These are phyloP conservation scores for Candida maesae DNA, from an alignment of 805 yeast genomes.

Conservation along the genomic window DNA sequence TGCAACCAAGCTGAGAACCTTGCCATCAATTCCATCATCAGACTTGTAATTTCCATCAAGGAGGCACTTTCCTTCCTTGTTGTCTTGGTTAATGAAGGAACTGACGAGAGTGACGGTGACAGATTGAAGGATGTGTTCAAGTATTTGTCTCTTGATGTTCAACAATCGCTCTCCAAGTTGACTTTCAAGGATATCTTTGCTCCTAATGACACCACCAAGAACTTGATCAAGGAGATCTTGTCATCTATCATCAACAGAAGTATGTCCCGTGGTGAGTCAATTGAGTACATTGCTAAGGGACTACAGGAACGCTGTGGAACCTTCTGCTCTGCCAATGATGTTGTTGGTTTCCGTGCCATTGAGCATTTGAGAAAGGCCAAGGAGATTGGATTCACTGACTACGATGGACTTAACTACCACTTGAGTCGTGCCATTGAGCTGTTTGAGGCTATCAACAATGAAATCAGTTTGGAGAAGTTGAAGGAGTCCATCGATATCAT, in stretches of 20 bases:
- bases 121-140: conserved; percentile 60
- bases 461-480: conserved; percentile 72
- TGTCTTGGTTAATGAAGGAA: conserved; percentile 73
- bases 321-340: conserved; percentile 92
- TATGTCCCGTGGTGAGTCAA: conserved; percentile 87
- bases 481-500: conserved; percentile 77
- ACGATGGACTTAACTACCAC: conserved; percentile 62
- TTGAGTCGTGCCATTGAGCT: conserved; percentile 71
- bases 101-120: conserved; percentile 18
- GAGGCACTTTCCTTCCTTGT: conserved; percentile 88
- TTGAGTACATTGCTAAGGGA: conserved; percentile 82
- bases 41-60: conserved; percentile 71
- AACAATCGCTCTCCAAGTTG: conserved; percentile 60
- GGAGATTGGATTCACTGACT: conserved; percentile 65
- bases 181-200: conserved; percentile 76
- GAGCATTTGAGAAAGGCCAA: conserved; percentile 88
- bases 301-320: conserved; percentile 92
- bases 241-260: conserved; percentile 87
- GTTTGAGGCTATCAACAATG: conserved; percentile 75
- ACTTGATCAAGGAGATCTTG: conserved; percentile 77
- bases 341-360: conserved; percentile 87
- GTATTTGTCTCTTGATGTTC: conserved; percentile 64
- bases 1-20: conserved; percentile 87
- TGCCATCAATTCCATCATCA: conserved; percentile 74
- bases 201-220: conserved; percentile 48